These are phyloP conservation scores for Lenwebbia sp. DNA, from an alignment of 345 rosid genomes.

Conservation along the genomic window DNA sequence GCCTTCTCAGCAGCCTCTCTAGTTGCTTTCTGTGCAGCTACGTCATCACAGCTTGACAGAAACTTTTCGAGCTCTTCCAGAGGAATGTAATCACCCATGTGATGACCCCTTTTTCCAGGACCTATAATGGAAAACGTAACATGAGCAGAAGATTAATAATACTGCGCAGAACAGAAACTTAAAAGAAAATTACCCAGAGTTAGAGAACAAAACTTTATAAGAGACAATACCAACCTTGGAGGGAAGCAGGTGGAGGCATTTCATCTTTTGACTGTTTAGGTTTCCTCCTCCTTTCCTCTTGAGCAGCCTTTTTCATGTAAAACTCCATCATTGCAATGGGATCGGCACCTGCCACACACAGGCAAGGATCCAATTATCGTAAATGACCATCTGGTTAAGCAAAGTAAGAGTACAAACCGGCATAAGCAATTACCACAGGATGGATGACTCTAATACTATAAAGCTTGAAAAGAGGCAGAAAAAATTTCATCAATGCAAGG, in stretches of 20 bases:
- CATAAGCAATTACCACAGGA: not conserved
- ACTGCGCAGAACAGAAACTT: not conserved
- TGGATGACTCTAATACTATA: not conserved
- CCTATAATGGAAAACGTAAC: conserved; percentile 8
- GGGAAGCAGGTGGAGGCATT: conserved; percentile 96
- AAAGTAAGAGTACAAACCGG: not conserved
- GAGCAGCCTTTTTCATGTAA: conserved; percentile 96
- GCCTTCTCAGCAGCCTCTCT: conserved; percentile 72
- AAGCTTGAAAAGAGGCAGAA: not conserved
- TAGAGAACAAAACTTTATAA: not conserved
- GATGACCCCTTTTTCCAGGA: conserved; percentile 72
- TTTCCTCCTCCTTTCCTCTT: conserved; percentile 83
- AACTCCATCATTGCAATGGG: conserved; percentile 99
- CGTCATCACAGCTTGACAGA: conserved; percentile 75
- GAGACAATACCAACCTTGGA: conserved; percentile 49
- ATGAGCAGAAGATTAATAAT: not conserved
- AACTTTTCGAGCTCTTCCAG: conserved; percentile 88
- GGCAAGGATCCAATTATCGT: not conserved
- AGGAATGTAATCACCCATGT: conserved; percentile 99
- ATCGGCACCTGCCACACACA: conserved; percentile 30
- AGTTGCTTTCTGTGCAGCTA: conserved; percentile 47
- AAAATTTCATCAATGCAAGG: not conserved
- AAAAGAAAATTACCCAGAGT: not conserved
- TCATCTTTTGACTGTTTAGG: conserved; percentile 97
- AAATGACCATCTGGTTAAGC: not conserved